These are phyloP conservation scores for Choanephora cucurbitarum DNA, from an alignment of 371 early-diverging fungal species.

Conservation along the genomic window DNA sequence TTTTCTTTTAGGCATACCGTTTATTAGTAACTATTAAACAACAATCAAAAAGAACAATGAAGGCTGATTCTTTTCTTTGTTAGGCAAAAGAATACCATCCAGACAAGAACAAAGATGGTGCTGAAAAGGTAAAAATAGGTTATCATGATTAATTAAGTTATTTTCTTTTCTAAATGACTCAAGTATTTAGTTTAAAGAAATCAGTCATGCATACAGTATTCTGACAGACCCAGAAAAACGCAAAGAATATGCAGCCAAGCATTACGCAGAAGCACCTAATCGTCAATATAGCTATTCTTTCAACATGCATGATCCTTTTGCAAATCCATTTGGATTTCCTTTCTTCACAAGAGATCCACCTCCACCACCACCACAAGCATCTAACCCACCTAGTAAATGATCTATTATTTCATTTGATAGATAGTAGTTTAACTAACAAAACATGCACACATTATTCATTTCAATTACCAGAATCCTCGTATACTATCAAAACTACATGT, in stretches of 20 bases:
- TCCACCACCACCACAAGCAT: too few species aligned
- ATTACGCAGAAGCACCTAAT: not conserved
- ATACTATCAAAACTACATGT: not conserved
- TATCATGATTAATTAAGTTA: too few species aligned
- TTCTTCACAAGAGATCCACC: too few species aligned
- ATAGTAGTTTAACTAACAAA: too few species aligned
- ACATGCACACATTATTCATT: too few species aligned
- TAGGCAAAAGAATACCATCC: conserved; percentile 18
- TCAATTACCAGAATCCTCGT: not conserved
- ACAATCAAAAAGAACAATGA: too few species aligned
- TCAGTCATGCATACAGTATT: conserved; percentile 10
- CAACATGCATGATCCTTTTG: not conserved
- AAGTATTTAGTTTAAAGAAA: conserved; percentile 18
- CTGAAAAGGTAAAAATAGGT: conserved; percentile 19
- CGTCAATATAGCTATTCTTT: not conserved
- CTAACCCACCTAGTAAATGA: too few species aligned
- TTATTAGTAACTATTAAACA: not conserved
- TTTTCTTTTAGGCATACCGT: not conserved
- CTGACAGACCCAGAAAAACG: conserved; percentile 9
- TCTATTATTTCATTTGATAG: too few species aligned
- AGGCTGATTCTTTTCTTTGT: not conserved
- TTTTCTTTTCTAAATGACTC: too few species aligned
- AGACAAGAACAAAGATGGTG: conserved; percentile 15
- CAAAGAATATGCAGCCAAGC: not conserved
- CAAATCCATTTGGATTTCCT: too few species aligned